Evolutionary conservation across 805 yeast genomes (phyloP), one percentile per base, ranked within the genome.

Genomic region (Hanseniaspora lachancei): DNA sequence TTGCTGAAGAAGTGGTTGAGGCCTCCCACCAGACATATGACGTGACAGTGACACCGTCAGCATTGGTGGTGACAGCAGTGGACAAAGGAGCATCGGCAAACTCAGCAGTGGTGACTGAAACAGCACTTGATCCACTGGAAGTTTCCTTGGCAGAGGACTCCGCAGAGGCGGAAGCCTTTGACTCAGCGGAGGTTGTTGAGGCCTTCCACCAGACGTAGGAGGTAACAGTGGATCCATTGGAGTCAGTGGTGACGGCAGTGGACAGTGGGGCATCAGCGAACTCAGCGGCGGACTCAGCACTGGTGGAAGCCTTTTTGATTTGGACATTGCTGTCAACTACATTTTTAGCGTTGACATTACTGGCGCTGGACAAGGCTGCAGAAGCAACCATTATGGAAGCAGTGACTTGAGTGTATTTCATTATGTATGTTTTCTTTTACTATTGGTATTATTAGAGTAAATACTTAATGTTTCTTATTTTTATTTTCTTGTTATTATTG

Each of bases 161-260:
- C 16, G 49, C 36, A 35, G 55, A 42, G 21, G 18, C 18, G 38
- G 38, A 18, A 8, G 41, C n/a, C 6, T 32, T 20, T 10, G 27
- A 9, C 24, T 40, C 43, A 40, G 47, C 29, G 39, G 21, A n/a
- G 2, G 55, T 41, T 8, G 55, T 41, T 13, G 38, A 35, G 12
- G 49, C 29, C 18, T 36, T 44, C 56, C 56, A 53, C 56, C 56
- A 53, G 21, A 53, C 44, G 21, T 44, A 32, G 9, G 51, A 46
- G 12, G 56, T 46, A 13, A 35, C 24, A 20, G 47, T 38, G 8
- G 9, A 23, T 2, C 56, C 56, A 20, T 15, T 35, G n/a, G 51
- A 32, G 15, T 46, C 32, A 32, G 57, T 53, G 18, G 41, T 23
- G 8, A 47, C 29, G 12, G 44, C 51, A 24, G 51, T 47, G 20